Evolutionary conservation across 345 rosid species (phyloP), one percentile per base, ranked within the genome.

Genomic region (Nasturtium officinale): DNA sequence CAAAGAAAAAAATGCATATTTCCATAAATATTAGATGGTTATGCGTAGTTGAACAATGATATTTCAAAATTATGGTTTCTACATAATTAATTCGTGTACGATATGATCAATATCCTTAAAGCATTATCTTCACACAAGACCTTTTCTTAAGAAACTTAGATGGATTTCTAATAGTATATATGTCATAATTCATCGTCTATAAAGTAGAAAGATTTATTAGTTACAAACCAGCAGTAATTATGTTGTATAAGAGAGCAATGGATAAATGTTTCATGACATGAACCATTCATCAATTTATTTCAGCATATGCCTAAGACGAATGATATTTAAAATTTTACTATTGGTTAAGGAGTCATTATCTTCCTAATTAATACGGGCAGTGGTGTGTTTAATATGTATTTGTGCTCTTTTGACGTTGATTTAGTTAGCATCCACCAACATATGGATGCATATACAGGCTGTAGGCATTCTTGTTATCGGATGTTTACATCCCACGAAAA

Each of bases 261-360:
- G 37, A 8, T 8, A 33, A 11, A 20, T 28, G 35, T 35, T 20
- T 23, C 37, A 35, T 37, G 33, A 52, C 2, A 52, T 54, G 10
- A 25, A 53, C 13, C 12, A 54, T 0, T 67, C 37, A 37, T 51
- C 18, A 65, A 50, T 20, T 21, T 2, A 53, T 29, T 21, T 25
- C 9, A 15, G 26, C 10, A 8, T 23, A 53, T 38, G 53, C 7
- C 57, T 35, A 53, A 25, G 62, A 54, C 26, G 12, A 38, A 10
- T 0, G 30, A 55, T 21, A 23, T 38, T 50, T 42, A 9, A 3
- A 67, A 6, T 35, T 40, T 55, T n/a, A n/a, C n/a, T 18, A 11
- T 40, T 68, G 42, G 72, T 68, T 55, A 55, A 42, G 29, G 29
- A 33, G 73, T 68, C 73, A 68, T 40, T 42, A 16, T 68, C 73